Evolutionary conservation across 805 yeast species (phyloP).

Genomic region (Candida dajiaensis): DNA sequence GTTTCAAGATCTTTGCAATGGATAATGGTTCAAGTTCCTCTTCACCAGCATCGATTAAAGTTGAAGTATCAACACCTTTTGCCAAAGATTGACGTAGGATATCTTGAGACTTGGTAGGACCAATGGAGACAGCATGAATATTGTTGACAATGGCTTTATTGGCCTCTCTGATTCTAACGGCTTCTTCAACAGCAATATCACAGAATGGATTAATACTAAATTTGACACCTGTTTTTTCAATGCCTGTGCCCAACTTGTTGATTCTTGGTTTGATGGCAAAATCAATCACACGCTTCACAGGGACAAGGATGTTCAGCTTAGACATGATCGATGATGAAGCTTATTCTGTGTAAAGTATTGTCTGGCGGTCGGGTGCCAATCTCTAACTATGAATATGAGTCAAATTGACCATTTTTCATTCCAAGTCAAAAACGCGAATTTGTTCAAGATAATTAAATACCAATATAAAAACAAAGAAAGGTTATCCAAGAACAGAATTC

Average conservation of each 20-base stretch:
- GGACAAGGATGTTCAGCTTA: constrained; percentile 74
- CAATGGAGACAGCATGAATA: constrained; percentile 89
- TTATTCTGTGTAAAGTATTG: too few species aligned
- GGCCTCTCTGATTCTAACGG: constrained; percentile 66
- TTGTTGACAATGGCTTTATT: constrained; percentile 64
- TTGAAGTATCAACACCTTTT: constrained; percentile 86
- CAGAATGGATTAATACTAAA: constrained; percentile 95
- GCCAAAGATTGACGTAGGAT: constrained; percentile 86
- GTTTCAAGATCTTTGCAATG: constrained; percentile 78
- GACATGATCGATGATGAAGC: constrained; percentile 21
- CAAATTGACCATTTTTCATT: neutral
- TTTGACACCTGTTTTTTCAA: constrained; percentile 82
- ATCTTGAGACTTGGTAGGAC: constrained; percentile 82
- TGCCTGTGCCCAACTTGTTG: constrained; percentile 75
- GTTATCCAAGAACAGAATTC: too few species aligned
- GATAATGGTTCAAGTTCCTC: constrained; percentile 77
- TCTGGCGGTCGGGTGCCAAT: too few species aligned
- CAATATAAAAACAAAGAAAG: too few species aligned
- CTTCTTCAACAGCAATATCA: constrained; percentile 97
- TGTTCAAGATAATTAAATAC: too few species aligned
- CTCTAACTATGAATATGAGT: neutral
- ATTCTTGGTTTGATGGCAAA: constrained; percentile 90
- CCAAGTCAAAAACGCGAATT: neutral
- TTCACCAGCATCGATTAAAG: constrained; percentile 74
- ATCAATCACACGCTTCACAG: constrained; percentile 93